Base-by-base conservation (phyloP, 352 stramenopile genomes). In the Pythium monospermum region DNA sequence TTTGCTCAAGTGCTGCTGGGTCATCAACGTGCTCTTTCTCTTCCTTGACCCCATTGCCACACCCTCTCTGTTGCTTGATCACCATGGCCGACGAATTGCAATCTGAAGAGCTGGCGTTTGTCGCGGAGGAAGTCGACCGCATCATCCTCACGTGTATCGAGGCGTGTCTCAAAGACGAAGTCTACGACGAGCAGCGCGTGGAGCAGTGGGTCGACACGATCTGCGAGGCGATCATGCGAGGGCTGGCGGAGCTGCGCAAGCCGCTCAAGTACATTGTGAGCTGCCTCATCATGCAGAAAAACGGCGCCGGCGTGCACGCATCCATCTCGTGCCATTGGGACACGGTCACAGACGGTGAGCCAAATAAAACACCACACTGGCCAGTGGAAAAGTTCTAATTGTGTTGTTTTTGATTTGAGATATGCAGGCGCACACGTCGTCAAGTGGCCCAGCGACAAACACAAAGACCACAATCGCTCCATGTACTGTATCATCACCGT, bases 191-290 rank as follows among this genome's bases (percentile, higher is more conserved):
- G 57, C 57, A 63, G 36, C 73, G 88, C 61, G 87, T 96, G 12
- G 68, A 81, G 5, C 72, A 92, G 27, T 97, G 90, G 90, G 71
- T 97, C 37, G 89, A 97, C 66, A 72, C 68, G 19, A 96, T 97
- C 46, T 97, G 89, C 63, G 85, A 96, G 32, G 67, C 66, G 19
- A 85, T 93, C 60, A 91, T 96, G 76, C 82, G 87, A 41, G 78
- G 72, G 4, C 79, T 97, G 19, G 66, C 75, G 39, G 80, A 96
- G 41, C 61, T 96, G 38, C 78, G 83, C 56, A 97, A 97, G 45
- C 89, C 89, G 2, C 94, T 97, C 64, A 97, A 97, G 69, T 97
- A 96, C 57, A 77, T 93, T 33, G 85, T 97, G 35, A 96, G 85
- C 49, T 95, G 81, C 47, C 60, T 94, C 7, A 93, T 97, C 62